Evolutionary conservation across 2,329 filamentous ascomycete species (phyloP), one percentile per base, ranked within the genome.

Genomic region (Fusarium sp.): DNA sequence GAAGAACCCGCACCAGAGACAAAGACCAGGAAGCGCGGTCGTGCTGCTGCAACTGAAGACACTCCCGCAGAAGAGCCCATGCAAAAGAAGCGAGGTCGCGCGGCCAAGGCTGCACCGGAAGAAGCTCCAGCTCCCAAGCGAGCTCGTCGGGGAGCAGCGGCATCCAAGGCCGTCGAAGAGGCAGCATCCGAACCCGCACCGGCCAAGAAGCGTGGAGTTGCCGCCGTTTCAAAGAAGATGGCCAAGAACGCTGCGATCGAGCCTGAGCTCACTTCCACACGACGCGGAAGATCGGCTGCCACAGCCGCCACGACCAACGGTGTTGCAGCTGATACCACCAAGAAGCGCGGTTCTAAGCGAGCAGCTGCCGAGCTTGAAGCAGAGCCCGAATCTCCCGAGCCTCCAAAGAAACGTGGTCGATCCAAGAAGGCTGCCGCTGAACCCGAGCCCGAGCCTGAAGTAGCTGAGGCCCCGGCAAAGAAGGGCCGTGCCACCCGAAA

Each of bases 351-450:
- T 1, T 18, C 72, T 25, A 69, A 70, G 20, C 62, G 59, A 13
- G 42, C 69, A 33, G 63, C 63, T 4, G 54, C 67, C 0, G 64
- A 67, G 4, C 36, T 62, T 2, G 68, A 65, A 58, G 36, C 34
- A n/a, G 53, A 64, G 10, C 36, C 27, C 16, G 65, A 64, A 33
- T 46, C 38, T 9, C 49, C 69, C 6, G 67, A 72, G 16, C 69
- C 71, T 29, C 56, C 67, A 11, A 74, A 74, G 55, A 70, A 65
- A 23, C 69, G 68, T 18, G 72, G 70, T 0, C 68, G 72, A n/a
- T 20, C 72, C 27, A 68, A 69, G 27, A 61, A 58, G 13, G 40
- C 72, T 33, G 61, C 58, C 4, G 55, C 64, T 0, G 64, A 68
- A 7, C 31, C 25, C n/a, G 63, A 68, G 8, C 34, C 20, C 13